Conservation (phyloP, 768 basidiomycete species). For the Basidioascus undulatus region DNA sequence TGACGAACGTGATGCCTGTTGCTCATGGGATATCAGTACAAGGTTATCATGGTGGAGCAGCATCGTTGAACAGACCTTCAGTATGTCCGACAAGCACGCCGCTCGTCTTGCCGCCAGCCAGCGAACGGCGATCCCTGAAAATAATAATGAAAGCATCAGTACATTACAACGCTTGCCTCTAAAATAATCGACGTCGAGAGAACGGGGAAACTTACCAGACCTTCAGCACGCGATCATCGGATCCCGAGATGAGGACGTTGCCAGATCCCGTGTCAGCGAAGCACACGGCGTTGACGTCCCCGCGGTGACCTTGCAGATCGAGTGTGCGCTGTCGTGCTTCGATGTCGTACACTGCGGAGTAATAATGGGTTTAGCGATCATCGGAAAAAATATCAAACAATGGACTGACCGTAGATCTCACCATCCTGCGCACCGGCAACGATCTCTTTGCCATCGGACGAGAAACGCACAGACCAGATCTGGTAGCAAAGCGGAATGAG, state of each 20-base stretch:
- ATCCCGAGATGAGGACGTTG: constrained; percentile 82
- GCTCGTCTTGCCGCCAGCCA: constrained; percentile 25
- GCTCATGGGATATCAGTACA: neutral
- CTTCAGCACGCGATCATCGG: constrained; percentile 84
- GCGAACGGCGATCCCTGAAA: constrained; percentile 29
- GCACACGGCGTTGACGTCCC: constrained; percentile 72
- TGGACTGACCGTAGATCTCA: constrained; percentile 9
- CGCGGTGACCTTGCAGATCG: constrained; percentile 59
- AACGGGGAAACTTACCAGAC: constrained; percentile 40
- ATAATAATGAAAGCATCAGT: neutral
- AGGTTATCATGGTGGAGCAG: neutral
- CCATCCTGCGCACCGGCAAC: constrained; percentile 49
- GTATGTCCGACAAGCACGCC: constrained; percentile 73
- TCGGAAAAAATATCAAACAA: neutral
- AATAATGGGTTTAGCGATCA: constrained; percentile 4
- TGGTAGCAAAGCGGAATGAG: constrained; percentile 29
- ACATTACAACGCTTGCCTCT: neutral
- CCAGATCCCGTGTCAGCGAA: constrained; percentile 86
- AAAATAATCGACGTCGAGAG: neutral
- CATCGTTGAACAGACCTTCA: no score
- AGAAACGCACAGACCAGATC: constrained; percentile 88
- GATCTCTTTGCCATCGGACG: constrained; percentile 84
- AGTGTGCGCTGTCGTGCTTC: constrained; percentile 52
- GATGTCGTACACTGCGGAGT: constrained; percentile 62
- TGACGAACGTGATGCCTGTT: constrained; percentile 59